Evolutionary conservation across 768 basidiomycete genomes (phyloP), one percentile per base, ranked within the genome.

Genomic region (Phlegmacium glaucopus): DNA sequence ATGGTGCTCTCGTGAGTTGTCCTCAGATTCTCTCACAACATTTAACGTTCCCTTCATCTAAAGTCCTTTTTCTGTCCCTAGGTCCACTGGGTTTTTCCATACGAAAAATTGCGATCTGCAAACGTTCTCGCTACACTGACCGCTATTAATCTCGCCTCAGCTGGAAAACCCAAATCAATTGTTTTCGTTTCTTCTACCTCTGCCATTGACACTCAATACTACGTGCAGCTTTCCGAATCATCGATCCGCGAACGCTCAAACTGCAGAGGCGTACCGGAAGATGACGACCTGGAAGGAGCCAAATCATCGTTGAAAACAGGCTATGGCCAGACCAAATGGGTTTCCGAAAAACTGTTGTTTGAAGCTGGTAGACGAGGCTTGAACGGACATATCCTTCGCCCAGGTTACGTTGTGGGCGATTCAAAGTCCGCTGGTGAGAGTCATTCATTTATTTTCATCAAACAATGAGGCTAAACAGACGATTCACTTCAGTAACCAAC

Each of bases 11-110:
- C 65, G 95, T 94, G 56, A 49, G 87, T 74, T n/a, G 5, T 22
- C 49, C n/a, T 32, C 32, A n/a, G 28, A 26, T 29, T 30, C 16
- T n/a, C n/a, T n/a, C n/a, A n/a, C n/a, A n/a, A n/a, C 34, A 29
- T 15, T 42, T 29, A 1, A 35, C 38, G 11, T 30, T n/a, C 9
- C 8, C 1, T 26, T 17, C 15, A 15, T 28, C 25, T 25, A 29
- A 26, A 44, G 17, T 29, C 43, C 12, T 15, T 27, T 47, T 5
- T 11, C 32, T 10, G 32, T 28, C 26, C 18, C 27, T 59, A 93
- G 91, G 92, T 98, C 11, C 96, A 99, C 61, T 99, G 96, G 96
- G 91, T 99, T 3, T 99, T 96, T 65, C 93, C 94, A 0, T 99
- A 99, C 68, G 87, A 94, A 62, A 92, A 85, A 63, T 76, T 99